These are phyloP conservation scores for Syzygium syzygioides DNA, from an alignment of 441 rosid species.

Conservation along the genomic window DNA sequence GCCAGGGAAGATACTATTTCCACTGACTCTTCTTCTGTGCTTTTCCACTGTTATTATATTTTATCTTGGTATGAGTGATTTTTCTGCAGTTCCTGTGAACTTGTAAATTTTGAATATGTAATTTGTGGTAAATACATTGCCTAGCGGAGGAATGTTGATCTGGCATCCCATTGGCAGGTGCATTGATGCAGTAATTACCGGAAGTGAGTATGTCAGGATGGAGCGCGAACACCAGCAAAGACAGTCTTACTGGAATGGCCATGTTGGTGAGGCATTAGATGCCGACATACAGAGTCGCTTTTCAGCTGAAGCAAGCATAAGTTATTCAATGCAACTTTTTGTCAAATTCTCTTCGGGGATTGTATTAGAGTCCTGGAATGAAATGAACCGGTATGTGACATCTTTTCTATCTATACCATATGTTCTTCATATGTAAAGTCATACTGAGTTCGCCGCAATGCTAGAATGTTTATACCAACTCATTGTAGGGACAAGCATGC, in stretches of 20 bases:
- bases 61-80: background rate
- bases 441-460: background rate
- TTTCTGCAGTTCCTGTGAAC: background rate
- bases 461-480: background rate
- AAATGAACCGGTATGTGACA: slow-evolving; percentile 66
- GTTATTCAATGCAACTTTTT: slow-evolving; percentile 90
- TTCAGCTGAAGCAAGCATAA: slow-evolving; percentile 88
- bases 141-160: background rate
- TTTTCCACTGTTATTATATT: background rate
- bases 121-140: background rate
- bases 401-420: background rate
- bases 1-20: background rate
- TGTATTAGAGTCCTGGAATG: slow-evolving; percentile 84
- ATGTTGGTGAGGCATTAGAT: slow-evolving; percentile 51
- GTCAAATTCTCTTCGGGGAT: slow-evolving; percentile 82
- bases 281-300: slow-evolving; percentile 59
- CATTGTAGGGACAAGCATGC: background rate
- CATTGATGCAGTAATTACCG: slow-evolving; percentile 90
- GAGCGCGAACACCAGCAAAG: slow-evolving; percentile 85
- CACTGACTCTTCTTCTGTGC: background rate
- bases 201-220: slow-evolving; percentile 80
- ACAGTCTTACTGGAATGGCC: slow-evolving; percentile 67
- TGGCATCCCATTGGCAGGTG: slow-evolving; percentile 44
- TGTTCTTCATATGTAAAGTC: background rate
- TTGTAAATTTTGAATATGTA: background rate